Conservation (phyloP, 1,284 basidiomycete species). For the Heterobasidion annosum region DNA sequence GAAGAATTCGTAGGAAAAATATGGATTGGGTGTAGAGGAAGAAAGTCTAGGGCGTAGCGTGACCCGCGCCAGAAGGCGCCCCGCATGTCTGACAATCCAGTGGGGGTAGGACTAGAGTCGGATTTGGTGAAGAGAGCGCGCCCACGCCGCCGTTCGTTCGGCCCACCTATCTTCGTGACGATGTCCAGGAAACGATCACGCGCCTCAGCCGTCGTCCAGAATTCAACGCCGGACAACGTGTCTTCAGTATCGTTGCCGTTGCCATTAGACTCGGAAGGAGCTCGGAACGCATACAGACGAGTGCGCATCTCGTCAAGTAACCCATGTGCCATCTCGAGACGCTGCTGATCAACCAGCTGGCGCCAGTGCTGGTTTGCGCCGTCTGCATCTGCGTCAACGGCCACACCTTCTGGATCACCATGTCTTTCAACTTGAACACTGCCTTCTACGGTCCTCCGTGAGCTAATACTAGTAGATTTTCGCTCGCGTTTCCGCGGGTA, state of each 20-base stretch:
- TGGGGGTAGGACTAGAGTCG: slow-evolving; percentile 10
- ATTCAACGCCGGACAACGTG: slow-evolving; percentile 30
- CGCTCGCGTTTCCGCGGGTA: too few species aligned
- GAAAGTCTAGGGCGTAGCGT: slow-evolving; percentile 38
- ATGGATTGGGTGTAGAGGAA: slow-evolving; percentile 49
- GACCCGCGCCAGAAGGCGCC: slow-evolving; percentile 57
- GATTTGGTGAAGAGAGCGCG: slow-evolving; percentile 36
- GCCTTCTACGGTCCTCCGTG: too few species aligned
- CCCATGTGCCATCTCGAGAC: slow-evolving; percentile 65
- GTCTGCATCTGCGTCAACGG: slow-evolving; percentile 20
- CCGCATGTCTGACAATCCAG: slow-evolving; percentile 18
- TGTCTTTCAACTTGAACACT: not conserved
- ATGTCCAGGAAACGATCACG: slow-evolving; percentile 60
- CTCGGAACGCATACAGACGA: slow-evolving; percentile 19
- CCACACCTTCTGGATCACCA: slow-evolving; percentile 15
- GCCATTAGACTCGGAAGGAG: not conserved
- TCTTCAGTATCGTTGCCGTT: not conserved
- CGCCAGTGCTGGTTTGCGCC: slow-evolving; percentile 40
- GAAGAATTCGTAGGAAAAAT: slow-evolving; percentile 25
- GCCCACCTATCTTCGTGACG: slow-evolving; percentile 64
- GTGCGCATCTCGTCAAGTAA: slow-evolving; percentile 57
- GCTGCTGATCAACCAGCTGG: slow-evolving; percentile 52
- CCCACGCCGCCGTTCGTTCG: slow-evolving; percentile 48
- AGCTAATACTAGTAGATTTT: too few species aligned
- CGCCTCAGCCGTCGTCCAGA: slow-evolving; percentile 76